phyloP scores from a whole-genome alignment of 2,329 filamentous ascomycete genomes.

The Fusarium citri region DNA sequence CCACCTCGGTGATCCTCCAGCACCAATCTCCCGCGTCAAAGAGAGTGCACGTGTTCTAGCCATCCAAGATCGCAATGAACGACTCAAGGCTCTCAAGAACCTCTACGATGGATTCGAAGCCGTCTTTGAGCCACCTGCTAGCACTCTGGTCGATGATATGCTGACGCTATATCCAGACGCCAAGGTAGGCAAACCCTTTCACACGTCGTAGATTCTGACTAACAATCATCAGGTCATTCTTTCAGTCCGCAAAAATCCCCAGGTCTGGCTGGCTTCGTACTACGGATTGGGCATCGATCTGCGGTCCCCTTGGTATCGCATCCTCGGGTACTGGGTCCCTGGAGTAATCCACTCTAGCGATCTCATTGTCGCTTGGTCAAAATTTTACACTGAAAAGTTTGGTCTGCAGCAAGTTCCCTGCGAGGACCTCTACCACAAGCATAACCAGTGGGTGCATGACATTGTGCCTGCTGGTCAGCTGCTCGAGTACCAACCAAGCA shows the following conservation, averaged over 20 bases:
- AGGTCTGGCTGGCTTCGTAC: conserved; percentile 38
- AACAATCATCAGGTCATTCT: conserved; percentile 22
- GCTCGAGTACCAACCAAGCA: conserved; percentile 35
- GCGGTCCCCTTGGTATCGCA: conserved; percentile 28
- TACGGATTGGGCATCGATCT: conserved; percentile 36
- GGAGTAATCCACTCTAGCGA: conserved; percentile 37
- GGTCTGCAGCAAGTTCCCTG: conserved; percentile 17
- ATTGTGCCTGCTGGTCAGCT: conserved; percentile 22
- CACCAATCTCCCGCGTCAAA: conserved; percentile 27
- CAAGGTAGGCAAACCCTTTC: conserved; percentile 6
- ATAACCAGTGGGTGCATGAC: conserved; percentile 36
- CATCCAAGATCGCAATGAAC: conserved; percentile 27
- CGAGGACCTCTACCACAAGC: conserved; percentile 27
- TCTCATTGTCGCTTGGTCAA: conserved; percentile 32
- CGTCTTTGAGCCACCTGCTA: conserved; percentile 37
- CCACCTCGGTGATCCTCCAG: conserved; percentile 37
- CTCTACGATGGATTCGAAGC: conserved; percentile 36
- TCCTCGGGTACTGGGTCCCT: conserved; percentile 33
- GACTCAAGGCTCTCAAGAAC: conserved; percentile 29
- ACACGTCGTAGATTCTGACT: neutral
- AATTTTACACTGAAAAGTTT: conserved; percentile 31
- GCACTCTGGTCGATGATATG: conserved; percentile 35
- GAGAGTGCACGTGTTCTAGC: conserved; percentile 33
- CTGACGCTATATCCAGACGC: conserved; percentile 29
- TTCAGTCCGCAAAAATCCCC: conserved; percentile 32